Evolutionary conservation across 2,329 filamentous ascomycete species (phyloP), one percentile per base, ranked within the genome.

Genomic region (Aureobasidium mangrovei): DNA sequence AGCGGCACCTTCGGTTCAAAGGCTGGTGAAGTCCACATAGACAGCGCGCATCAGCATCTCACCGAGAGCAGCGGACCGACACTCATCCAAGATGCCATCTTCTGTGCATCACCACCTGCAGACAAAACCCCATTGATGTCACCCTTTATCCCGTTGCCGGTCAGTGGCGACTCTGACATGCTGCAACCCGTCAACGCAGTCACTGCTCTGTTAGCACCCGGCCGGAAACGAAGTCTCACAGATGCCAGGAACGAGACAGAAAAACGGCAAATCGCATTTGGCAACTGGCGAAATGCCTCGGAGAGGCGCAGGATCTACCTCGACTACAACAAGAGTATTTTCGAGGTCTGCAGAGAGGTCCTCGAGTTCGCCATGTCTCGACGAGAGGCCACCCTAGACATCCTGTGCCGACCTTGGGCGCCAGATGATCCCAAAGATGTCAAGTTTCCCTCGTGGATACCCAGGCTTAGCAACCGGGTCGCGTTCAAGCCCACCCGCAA

Each of bases 391-490:
- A 44, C 46, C 2, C 41, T 56, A 3, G 54, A 56, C 12, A 56
- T 56, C 33, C 40, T 56, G 3, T 56, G 54, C 44, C 42, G 40
- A 31, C 54, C 54, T 10, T 56, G 54, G 54, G 54, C 54, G 3
- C 54, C 54, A 9, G 42, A 33, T 8, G 36, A 49, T 26, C 47
- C 47, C 3, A 7, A 42, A 2, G 44, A 47, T 12, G 31, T 26
- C 4, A 7, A 4, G 1, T 33, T 56, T 26, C 54, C 54, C 12
- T 56, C 54, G 1, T 56, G 54, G 54, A 56, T 56, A 4, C 47
- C 54, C 4, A 36, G 31, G 7, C 12, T 56, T 10, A 47, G 32
- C 44, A 47, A 47, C 4, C n/a, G 44, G 18, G 28, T 47, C 6
- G 44, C 44, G 7, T 47, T 47, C 44, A 47, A 47, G 10, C 44